Conservation (phyloP, 305 asterid genomes). For the Solanum hybrid region DNA sequence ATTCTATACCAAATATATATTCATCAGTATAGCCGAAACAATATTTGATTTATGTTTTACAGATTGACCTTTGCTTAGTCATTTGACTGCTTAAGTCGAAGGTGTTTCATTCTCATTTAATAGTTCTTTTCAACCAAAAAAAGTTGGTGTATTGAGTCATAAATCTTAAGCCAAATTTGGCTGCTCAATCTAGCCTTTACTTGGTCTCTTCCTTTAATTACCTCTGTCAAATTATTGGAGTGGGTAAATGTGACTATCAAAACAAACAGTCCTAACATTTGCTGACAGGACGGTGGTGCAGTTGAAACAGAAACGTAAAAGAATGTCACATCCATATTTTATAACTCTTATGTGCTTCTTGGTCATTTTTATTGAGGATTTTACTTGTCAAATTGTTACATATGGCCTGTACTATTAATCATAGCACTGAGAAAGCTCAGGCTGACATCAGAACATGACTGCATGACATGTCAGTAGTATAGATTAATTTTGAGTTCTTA, state of each 20-base stretch:
- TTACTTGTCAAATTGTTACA: background rate
- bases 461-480: background rate
- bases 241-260: background rate
- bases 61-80: background rate
- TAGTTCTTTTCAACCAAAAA: background rate
- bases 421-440: background rate
- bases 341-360: background rate
- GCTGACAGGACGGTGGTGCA: background rate
- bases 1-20: background rate
- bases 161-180: background rate
- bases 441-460: background rate
- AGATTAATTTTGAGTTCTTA: background rate
- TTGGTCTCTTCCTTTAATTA: background rate
- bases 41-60: background rate
- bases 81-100: background rate
- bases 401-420: background rate
- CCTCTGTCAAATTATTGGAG: background rate
- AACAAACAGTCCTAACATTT: background rate
- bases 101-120: background rate
- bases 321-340: background rate
- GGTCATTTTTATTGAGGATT: background rate
- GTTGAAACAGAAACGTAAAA: background rate
- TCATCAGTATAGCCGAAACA: background rate
- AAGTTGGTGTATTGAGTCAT: background rate
- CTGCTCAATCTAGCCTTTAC: background rate